Base-by-base conservation (phyloP, 441 rosid genomes). In the Adansonia grandidieri region DNA sequence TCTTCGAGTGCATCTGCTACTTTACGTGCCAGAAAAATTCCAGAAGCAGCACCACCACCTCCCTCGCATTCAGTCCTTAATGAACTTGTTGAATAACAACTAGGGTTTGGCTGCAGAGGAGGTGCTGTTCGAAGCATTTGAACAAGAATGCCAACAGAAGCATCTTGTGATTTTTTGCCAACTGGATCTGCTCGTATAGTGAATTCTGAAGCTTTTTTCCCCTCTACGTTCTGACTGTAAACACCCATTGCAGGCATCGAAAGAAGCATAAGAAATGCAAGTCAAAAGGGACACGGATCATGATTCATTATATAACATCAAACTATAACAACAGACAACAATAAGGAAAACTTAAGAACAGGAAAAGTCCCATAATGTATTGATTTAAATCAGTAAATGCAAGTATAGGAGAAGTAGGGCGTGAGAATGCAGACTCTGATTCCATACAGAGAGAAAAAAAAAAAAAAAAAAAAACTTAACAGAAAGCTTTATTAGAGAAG, bases 91-190 rank as follows among this genome's bases (percentile, higher is more conserved):
- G 88, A 88, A 84, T 84, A 89, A 71, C 88, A 87, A 80, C 94
- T 91, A 1, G 93, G 73, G 82, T 95, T 96, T 85, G 89, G 94
- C 22, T 88, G 85, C 84, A 95, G 85, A 40, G 97, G 94, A 6
- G 93, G 90, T 47, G 97, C 98, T 22, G 88, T 88, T 79, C 93
- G 85, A 71, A 95, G 88, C 95, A 91, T 84, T 78, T 86, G 93
- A 82, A 95, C 97, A 32, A 95, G 90, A 66, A 88, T 82, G 44
- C 97, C 98, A 15, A 95, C 96, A 32, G 97, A 97, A 56, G 97
- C 98, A 72, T 88, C 93, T 80, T 88, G 97, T 9, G 98, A 95
- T 85, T 87, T 89, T 80, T 80, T 83, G 24, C 90, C 94, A 77
- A 80, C 45, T 22, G 90, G 77, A 53, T 75, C 80, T 4, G 89